A percentile compares a stretch with the other conserved stretches of the same genome.
Evolutionary conservation across 805 yeast species (phyloP).

Genomic region (Torulaspora franciscae): DNA sequence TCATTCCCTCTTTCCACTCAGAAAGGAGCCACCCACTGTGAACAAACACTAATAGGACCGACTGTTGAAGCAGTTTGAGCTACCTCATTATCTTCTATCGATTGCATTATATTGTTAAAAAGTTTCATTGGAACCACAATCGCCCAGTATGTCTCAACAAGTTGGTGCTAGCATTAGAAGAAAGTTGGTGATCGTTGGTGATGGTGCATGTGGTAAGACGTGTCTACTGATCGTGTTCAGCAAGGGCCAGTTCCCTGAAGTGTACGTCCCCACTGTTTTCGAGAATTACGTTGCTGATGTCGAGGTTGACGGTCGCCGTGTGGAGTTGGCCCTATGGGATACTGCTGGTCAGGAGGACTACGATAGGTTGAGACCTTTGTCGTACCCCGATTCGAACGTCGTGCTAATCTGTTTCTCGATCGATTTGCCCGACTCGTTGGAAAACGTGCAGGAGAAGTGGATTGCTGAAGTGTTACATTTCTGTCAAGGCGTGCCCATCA

Average conservation of each 20-base stretch:
- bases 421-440: conserved; percentile 86
- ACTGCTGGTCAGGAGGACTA: conserved; percentile 98
- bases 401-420: conserved; percentile 87
- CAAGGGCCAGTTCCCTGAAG: conserved; percentile 89
- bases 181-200: conserved; percentile 92
- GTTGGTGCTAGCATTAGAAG: conserved; percentile 45
- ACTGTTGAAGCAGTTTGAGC: not conserved
- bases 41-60: not conserved
- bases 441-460: conserved; percentile 95
- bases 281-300: conserved; percentile 98
- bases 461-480: conserved; percentile 88
- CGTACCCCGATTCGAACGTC: conserved; percentile 90
- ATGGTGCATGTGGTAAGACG: conserved; percentile 97
- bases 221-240: conserved; percentile 82
- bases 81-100: not conserved
- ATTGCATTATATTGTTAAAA: conserved; percentile 1
- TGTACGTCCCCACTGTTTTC: conserved; percentile 92
- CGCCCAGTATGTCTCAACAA: conserved; percentile 32
- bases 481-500: conserved; percentile 91
- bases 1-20: conserved; percentile 11
- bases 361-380: conserved; percentile 85
- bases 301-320: conserved; percentile 84
- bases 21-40: conserved; percentile 1
- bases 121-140: not conserved
- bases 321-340: conserved; percentile 95